Conservation (phyloP, 108 stramenopile species). For the Cyclotella sp. region DNA sequence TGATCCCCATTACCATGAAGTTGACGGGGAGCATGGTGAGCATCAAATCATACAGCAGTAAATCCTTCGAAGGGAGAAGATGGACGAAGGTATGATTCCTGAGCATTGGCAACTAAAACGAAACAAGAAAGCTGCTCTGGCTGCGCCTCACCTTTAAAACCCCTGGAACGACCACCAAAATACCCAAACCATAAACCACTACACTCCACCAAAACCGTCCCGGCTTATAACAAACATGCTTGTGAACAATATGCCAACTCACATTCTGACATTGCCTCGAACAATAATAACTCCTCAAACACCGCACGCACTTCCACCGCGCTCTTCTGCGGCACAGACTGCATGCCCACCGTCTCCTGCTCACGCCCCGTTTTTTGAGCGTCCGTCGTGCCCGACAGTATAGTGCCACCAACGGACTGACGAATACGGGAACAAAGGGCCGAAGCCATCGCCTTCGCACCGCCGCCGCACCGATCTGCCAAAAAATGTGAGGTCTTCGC, state of each 20-base stretch:
- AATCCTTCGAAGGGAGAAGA: slow-evolving; percentile 43
- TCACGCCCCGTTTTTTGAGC: slow-evolving; percentile 88
- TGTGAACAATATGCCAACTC: slow-evolving; percentile 93
- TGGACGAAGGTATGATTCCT: background rate
- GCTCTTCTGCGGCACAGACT: slow-evolving; percentile 87
- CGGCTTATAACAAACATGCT: slow-evolving; percentile 94
- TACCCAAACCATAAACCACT: slow-evolving; percentile 62
- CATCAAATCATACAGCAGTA: slow-evolving; percentile 80
- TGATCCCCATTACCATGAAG: slow-evolving; percentile 74
- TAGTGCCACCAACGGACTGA: slow-evolving; percentile 81
- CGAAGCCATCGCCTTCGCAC: slow-evolving; percentile 78
- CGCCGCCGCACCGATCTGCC: slow-evolving; percentile 82
- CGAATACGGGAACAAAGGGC: slow-evolving; percentile 79
- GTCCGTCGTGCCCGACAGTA: slow-evolving; percentile 84
- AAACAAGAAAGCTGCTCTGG: background rate
- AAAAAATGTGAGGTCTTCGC: slow-evolving; percentile 80
- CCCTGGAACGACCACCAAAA: slow-evolving; percentile 68
- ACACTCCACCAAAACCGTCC: slow-evolving; percentile 78
- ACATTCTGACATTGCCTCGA: slow-evolving; percentile 93
- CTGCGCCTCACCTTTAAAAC: slow-evolving; percentile 55
- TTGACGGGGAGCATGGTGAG: slow-evolving; percentile 67
- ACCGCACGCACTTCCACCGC: slow-evolving; percentile 92
- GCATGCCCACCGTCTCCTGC: slow-evolving; percentile 90
- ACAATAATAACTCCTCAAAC: slow-evolving; percentile 90
- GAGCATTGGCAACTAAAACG: background rate